phyloP scores from a whole-genome alignment of 441 rosid genomes.

The Populus trichocarpa region DNA sequence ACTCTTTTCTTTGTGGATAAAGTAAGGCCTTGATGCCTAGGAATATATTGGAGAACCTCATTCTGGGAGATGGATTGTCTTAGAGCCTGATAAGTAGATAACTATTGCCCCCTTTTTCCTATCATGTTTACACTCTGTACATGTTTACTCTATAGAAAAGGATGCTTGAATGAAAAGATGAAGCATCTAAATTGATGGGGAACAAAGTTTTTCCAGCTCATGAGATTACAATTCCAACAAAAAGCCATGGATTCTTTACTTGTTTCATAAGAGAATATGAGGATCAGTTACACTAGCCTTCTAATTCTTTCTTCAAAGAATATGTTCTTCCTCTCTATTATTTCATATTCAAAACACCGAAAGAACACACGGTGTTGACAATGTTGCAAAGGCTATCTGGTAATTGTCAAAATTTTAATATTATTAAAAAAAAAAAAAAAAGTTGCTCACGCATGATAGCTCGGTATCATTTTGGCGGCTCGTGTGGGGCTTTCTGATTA shows the following conservation, averaged over 20 bases:
- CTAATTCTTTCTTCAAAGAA: slow-evolving; percentile 8
- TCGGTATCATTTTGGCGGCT: too few relatives aligned
- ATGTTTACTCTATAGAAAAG: background rate
- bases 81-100: background rate
- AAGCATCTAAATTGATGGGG: slow-evolving; percentile 8
- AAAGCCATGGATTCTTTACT: slow-evolving; percentile 27
- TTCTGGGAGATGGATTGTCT: too few relatives aligned
- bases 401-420: too few relatives aligned
- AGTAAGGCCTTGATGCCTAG: too few relatives aligned
- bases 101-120: background rate
- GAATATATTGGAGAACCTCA: too few relatives aligned
- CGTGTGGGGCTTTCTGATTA: too few relatives aligned
- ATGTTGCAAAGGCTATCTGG: too few relatives aligned
- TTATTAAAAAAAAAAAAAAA: too few relatives aligned
- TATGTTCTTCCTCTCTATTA: slow-evolving; percentile 11
- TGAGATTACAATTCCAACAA: background rate
- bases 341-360: background rate
- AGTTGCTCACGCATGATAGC: too few relatives aligned
- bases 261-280: background rate
- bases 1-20: background rate
- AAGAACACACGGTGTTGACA: background rate
- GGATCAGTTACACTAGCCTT: background rate
- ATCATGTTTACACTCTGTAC: background rate
- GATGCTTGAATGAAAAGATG: background rate
- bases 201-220: slow-evolving; percentile 8